Evolutionary conservation across 768 basidiomycete species (phyloP).

Genomic region (Lactarius akahatsu): DNA sequence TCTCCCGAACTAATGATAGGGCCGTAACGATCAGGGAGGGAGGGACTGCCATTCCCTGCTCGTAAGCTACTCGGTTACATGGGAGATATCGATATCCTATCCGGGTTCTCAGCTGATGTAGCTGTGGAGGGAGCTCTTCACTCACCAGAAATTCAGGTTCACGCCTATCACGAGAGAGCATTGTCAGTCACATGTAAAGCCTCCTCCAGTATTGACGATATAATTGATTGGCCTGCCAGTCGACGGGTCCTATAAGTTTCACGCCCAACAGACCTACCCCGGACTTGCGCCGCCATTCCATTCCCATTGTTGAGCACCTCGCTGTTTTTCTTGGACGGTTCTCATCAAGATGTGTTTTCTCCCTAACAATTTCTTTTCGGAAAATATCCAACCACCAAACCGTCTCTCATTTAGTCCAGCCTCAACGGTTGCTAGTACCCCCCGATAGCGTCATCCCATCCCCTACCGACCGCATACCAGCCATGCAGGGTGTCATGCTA

Average conservation of each 20-base stretch:
- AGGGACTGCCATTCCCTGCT: not conserved
- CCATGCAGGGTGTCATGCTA: conserved; percentile 27
- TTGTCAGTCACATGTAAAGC: not conserved
- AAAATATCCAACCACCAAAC: conserved; percentile 1
- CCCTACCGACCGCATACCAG: conserved; percentile 8
- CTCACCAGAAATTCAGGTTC: not conserved
- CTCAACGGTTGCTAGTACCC: conserved; percentile 14
- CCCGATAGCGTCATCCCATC: conserved; percentile 21
- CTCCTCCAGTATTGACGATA: not conserved
- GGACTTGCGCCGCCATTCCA: not conserved
- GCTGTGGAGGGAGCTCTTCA: not conserved
- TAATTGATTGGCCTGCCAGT: not conserved
- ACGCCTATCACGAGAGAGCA: not conserved
- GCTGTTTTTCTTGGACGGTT: not conserved
- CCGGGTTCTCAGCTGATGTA: not conserved
- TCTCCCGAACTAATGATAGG: not conserved
- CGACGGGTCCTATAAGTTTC: conserved; percentile 5
- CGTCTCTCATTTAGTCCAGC: not conserved
- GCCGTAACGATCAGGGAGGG: too few relatives aligned
- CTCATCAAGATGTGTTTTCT: conserved; percentile 3
- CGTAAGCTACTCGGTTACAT: not conserved
- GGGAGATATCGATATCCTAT: not conserved
- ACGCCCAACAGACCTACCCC: too few relatives aligned
- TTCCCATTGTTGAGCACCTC: not conserved
- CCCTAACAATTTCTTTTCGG: not conserved